Conservation (phyloP, 495 filamentous ascomycete species). For the Xylaria cubensis region DNA sequence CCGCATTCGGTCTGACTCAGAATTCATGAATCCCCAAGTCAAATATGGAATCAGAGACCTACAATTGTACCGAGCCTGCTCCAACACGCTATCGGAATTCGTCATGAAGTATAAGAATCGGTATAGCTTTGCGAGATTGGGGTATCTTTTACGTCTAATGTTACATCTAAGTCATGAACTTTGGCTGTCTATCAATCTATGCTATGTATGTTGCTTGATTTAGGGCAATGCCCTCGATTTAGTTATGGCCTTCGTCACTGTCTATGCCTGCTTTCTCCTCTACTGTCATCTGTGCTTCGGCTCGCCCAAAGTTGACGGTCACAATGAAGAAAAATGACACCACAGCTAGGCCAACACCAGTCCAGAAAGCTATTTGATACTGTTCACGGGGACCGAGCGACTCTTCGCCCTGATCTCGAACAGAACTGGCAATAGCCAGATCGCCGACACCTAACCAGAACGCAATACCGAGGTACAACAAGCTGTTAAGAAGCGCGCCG, state of each 20-base stretch:
- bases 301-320: slow-evolving; percentile 72
- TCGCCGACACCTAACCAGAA: slow-evolving; percentile 81
- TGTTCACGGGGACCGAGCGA: slow-evolving; percentile 52
- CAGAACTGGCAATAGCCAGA: slow-evolving; percentile 62
- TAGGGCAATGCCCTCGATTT: background rate
- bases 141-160: background rate
- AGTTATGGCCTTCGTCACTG: background rate
- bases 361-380: slow-evolving; percentile 74
- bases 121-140: background rate
- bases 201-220: background rate
- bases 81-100: background rate
- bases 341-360: slow-evolving; percentile 63
- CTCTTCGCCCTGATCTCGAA: slow-evolving; percentile 44
- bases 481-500: slow-evolving; percentile 63
- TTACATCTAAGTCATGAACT: background rate
- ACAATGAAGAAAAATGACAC: slow-evolving; percentile 62
- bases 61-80: background rate
- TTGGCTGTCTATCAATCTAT: background rate
- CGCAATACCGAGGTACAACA: slow-evolving; percentile 81
- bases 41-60: background rate
- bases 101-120: background rate
- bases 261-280: slow-evolving; percentile 62
- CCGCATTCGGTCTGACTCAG: slow-evolving; percentile 8
- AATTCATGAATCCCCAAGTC: background rate
- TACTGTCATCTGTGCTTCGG: slow-evolving; percentile 70